These are phyloP conservation scores for Tephrocybe sp. DNA, from an alignment of 768 basidiomycete species.

Conservation along the genomic window DNA sequence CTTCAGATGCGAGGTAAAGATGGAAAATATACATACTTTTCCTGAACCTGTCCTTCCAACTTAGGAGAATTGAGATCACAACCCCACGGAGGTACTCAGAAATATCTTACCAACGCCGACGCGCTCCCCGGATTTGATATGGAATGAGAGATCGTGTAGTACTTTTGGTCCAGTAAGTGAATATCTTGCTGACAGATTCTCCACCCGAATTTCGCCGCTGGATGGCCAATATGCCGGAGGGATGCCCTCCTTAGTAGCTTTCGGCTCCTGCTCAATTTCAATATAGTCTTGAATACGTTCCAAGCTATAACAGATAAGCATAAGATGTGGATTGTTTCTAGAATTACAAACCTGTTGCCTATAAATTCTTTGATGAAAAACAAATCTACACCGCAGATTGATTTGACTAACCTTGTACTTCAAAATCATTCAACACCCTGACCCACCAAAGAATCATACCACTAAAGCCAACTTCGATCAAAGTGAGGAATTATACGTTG, in stretches of 20 bases:
- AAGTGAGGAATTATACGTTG: conserved; percentile 21
- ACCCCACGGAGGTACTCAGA: neutral
- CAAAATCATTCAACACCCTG: conserved; percentile 41
- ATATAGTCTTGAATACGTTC: conserved; percentile 75
- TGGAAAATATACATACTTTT: conserved; percentile 29
- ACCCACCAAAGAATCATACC: conserved; percentile 52
- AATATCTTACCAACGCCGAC: conserved; percentile 44
- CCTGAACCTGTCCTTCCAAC: conserved; percentile 49
- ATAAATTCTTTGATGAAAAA: conserved; percentile 20
- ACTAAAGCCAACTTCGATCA: conserved; percentile 49
- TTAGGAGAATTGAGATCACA: conserved; percentile 11
- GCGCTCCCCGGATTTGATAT: conserved; percentile 57
- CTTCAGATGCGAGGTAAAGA: neutral
- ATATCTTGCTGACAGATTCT: conserved; percentile 57
- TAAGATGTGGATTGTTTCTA: neutral
- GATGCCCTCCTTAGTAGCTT: conserved; percentile 34
- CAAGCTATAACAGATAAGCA: conserved; percentile 25
- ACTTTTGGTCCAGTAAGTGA: conserved; percentile 56
- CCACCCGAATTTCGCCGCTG: conserved; percentile 52
- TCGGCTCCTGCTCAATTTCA: conserved; percentile 58
- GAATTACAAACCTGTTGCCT: conserved; percentile 39
- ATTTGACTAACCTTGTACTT: conserved; percentile 34
- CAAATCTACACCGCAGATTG: conserved; percentile 16
- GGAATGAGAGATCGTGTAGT: conserved; percentile 51
- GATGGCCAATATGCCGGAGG: conserved; percentile 72